These are phyloP conservation scores for Pascua sp. DNA, from an alignment of 1,284 basidiomycete genomes.

Conservation along the genomic window DNA sequence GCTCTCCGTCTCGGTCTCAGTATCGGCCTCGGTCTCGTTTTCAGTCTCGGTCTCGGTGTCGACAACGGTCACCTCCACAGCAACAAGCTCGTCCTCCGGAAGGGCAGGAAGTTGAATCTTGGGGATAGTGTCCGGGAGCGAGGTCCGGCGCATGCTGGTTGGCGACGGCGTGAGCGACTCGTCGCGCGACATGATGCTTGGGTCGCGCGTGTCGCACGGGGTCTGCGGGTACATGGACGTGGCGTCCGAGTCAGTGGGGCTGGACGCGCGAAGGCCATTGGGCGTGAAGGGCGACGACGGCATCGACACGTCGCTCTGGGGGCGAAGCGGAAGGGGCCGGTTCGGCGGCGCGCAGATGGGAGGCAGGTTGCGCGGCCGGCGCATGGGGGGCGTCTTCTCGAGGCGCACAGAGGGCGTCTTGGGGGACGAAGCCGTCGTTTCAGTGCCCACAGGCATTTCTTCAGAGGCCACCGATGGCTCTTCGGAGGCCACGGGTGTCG, in stretches of 20 bases:
- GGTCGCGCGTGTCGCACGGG: constrained; percentile 28
- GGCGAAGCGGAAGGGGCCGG: constrained; percentile 10
- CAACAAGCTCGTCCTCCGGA: constrained; percentile 7
- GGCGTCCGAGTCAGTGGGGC: constrained; percentile 34
- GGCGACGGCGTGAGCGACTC: constrained; percentile 1
- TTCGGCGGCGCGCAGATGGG: constrained; percentile 14
- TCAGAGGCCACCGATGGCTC: no score
- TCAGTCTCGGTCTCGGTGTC: neutral
- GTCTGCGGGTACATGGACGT: constrained; percentile 31
- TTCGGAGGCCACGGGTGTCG: no score
- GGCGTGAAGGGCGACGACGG: constrained; percentile 15
- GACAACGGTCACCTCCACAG: neutral
- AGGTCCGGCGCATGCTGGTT: constrained; percentile 3
- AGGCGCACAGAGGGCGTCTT: no score
- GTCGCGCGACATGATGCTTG: constrained; percentile 5
- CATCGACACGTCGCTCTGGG: constrained; percentile 1
- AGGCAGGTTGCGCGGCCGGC: constrained; percentile 1
- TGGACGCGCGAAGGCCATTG: constrained; percentile 14
- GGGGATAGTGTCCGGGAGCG: constrained; percentile 4
- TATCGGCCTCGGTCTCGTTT: neutral
- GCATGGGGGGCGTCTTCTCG: neutral
- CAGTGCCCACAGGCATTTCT: no score
- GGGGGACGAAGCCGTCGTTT: no score
- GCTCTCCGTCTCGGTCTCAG: constrained; percentile 1
- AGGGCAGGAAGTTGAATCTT: constrained; percentile 13